Percentiles rank a stretch among this genome's conserved stretches.
Evolutionary conservation across 176 grass and related monocot species (phyloP).

Genomic region (Aegilops umbellulata): DNA sequence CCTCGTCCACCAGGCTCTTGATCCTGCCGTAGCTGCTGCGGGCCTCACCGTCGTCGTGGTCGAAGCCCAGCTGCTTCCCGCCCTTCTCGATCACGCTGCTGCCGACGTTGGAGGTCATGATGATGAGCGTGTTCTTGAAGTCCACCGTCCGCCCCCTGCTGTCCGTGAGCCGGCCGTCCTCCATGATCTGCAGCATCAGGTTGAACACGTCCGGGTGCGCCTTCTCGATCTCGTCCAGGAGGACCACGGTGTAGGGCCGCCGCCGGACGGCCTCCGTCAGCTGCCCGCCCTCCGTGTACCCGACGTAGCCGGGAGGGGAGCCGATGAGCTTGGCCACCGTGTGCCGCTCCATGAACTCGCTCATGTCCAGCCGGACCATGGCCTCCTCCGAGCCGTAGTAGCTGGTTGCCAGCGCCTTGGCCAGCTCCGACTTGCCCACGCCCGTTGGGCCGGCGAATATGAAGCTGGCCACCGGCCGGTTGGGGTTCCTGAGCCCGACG

Average conservation of each 20-base stretch:
- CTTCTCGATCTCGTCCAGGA: constrained; percentile 90
- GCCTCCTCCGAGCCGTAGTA: constrained; percentile 90
- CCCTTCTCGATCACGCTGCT: constrained; percentile 96
- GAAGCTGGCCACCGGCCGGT: constrained; percentile 82
- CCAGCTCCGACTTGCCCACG: constrained; percentile 90
- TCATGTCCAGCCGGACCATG: constrained; percentile 95
- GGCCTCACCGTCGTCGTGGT: constrained; percentile 53
- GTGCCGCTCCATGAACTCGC: constrained; percentile 93
- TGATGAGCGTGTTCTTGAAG: constrained; percentile 93
- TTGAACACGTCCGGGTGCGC: constrained; percentile 92
- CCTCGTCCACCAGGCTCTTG: constrained; percentile 79
- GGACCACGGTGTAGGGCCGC: constrained; percentile 75
- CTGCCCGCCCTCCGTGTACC: constrained; percentile 91
- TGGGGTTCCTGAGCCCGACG: constrained; percentile 82
- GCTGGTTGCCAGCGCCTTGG: constrained; percentile 70
- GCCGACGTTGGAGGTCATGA: constrained; percentile 94
- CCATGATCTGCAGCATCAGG: constrained; percentile 96
- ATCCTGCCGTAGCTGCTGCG: constrained; percentile 86
- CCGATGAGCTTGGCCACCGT: constrained; percentile 90
- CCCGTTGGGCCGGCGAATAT: constrained; percentile 92
- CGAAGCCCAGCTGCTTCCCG: constrained; percentile 73
- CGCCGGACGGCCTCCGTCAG: constrained; percentile 89
- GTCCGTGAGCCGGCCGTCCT: constrained; percentile 86
- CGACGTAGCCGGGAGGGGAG: constrained; percentile 88
- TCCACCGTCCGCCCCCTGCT: constrained; percentile 88